Evolutionary conservation across 2,329 filamentous ascomycete genomes (phyloP).

Genomic region (Byssochlamys sp.): DNA sequence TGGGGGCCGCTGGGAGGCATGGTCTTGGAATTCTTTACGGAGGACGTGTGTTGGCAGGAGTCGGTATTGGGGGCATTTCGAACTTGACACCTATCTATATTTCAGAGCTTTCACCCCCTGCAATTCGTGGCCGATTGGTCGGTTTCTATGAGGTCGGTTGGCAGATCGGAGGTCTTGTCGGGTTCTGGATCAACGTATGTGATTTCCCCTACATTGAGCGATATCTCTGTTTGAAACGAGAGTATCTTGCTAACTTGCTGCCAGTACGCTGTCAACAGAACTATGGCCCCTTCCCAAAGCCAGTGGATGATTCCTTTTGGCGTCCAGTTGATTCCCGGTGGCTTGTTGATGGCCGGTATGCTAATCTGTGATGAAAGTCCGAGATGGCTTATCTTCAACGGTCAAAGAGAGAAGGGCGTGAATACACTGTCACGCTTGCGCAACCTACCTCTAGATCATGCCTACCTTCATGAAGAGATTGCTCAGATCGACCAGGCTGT

Average conservation of each 20-base stretch:
- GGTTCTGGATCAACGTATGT: slow-evolving; percentile 42
- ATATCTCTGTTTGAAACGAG: not conserved
- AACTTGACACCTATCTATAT: slow-evolving; percentile 54
- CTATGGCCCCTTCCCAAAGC: slow-evolving; percentile 21
- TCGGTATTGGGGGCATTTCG: slow-evolving; percentile 48
- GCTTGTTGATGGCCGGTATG: slow-evolving; percentile 43
- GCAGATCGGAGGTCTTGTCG: slow-evolving; percentile 43
- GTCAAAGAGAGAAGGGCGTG: slow-evolving; percentile 57
- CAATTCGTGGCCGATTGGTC: slow-evolving; percentile 50
- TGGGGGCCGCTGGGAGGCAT: slow-evolving; percentile 52
- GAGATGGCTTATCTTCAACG: slow-evolving; percentile 60
- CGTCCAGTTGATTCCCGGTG: slow-evolving; percentile 32
- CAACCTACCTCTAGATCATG: slow-evolving; percentile 30
- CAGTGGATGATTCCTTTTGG: slow-evolving; percentile 37
- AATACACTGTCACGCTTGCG: slow-evolving; percentile 42
- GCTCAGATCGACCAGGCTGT: slow-evolving; percentile 60
- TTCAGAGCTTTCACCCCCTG: slow-evolving; percentile 48
- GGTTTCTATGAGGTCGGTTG: slow-evolving; percentile 50
- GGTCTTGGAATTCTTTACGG: slow-evolving; percentile 54
- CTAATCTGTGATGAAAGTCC: slow-evolving; percentile 57
- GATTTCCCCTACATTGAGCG: not conserved
- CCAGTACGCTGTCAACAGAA: slow-evolving; percentile 45
- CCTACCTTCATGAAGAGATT: slow-evolving; percentile 66
- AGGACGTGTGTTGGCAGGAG: slow-evolving; percentile 48
- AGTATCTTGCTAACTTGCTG: not conserved